Base-by-base conservation (phyloP, 495 filamentous ascomycete genomes). In the Talaromyces adpressus region DNA sequence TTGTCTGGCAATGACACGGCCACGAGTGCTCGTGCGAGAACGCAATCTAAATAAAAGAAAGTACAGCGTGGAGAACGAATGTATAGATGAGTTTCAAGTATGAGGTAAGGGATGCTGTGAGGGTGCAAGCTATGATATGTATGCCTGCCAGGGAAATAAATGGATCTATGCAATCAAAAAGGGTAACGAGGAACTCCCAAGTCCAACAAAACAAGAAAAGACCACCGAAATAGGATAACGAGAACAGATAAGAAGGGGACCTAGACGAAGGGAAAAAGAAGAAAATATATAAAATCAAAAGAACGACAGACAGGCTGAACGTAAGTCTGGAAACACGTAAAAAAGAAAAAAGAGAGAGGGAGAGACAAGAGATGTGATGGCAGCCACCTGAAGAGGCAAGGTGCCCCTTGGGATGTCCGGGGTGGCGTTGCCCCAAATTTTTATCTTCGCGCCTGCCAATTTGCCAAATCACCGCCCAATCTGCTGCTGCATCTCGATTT, bases 51-150 rank as follows among this genome's bases (percentile, higher is more conserved):
- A 59, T 64, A 51, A 36, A 59, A 49, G n/a, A 52, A 56, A 58
- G 54, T n/a, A 59, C 56, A 52, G 34, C 32, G 45, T 34, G 16
- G 29, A 49, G 32, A 45, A 59, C 51, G 54, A 52, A 32, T 56
- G 60, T 45, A 58, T 61, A 53, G 53, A 59, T 36, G 61, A 25
- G 23, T 39, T 45, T 59, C 32, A 20, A 62, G 20, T 16, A 62
- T 16, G 60, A 62, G 7, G 58, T 60, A 60, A 60, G 58, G 58
- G 58, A 39, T n/a, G 6, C 58, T 60, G 58, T 41, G 34, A 60
- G 58, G 58, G 58, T 29, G 58, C 36, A 45, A 23, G 36, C 32
- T 16, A 41, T 41, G 14, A 41, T 41, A 39, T 34, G 36, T n/a
- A 45, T 25, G 32, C 3, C 27, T 36, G 36, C 36, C 32, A 60